Base-by-base conservation (phyloP, 805 yeast genomes). In the Kodamaea kaohsiungensis region DNA sequence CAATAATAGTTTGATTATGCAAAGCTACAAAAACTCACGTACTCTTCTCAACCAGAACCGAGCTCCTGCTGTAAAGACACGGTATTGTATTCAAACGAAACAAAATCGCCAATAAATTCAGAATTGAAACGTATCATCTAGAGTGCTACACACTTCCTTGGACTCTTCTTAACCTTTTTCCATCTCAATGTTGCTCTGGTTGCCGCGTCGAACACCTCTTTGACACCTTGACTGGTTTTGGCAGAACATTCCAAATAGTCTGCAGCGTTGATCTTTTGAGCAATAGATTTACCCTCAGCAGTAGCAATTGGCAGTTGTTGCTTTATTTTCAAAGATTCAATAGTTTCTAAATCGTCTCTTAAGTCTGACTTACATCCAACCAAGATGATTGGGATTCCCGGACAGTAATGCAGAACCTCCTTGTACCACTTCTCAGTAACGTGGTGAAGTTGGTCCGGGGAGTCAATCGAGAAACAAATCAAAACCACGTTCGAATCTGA, bases 371-470 rank as follows among this genome's bases (percentile, higher is more conserved):
- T 71, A 43, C 76, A 66, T 0, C 77, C 79, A 35, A 73, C 69
- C 53, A 75, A 62, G 50, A 72, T 60, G 53, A 64, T 68, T 1
- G 69, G 65, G 13, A 69, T 72, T 51, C 67, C 65, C 16, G 69
- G 73, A 57, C 78, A 74, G 62, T 73, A 68, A 46, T 63, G 66
- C 56, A 68, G 66, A 16, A 74, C 68, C 59, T 75, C 79, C 12
- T 78, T 76, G 13, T 73, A 63, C 79, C 79, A 75, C 57, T 74
- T 66, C 46, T 72, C 77, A 55, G 59, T 61, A 16, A 74, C 70
- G 53, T 67, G 70, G 48, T 65, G 68, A 56, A 72, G 66, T 1
- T 75, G 63, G 50, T 65, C 66, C 10, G 67, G 62, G n/a, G 68
- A 60, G 51, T 65, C 69, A 30, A 72, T 62, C 7, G 67, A 65